Evolutionary conservation across 2,329 filamentous ascomycete genomes (phyloP), one percentile per base, ranked within the genome.

Genomic region (Malbranchea cinnamomea): DNA sequence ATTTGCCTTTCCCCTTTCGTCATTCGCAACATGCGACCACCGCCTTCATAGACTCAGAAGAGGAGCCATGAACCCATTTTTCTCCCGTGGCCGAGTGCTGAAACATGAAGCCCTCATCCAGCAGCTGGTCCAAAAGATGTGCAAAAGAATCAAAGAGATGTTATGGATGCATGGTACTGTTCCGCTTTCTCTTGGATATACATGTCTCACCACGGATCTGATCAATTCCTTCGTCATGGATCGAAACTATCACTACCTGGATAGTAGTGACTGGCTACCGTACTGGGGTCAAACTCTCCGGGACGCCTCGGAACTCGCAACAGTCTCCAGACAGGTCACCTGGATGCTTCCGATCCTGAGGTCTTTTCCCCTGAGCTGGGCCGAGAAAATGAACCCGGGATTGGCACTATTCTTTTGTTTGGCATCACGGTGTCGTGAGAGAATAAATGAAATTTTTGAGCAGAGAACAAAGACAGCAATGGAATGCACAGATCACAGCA

Each of bases 181-280:
- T 4, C 37, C 39, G 3, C 23, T 41, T 6, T 39, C 39, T 8
- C 34, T 41, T 4, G 39, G 39, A 8, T 41, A 36, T 18, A 37
- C 35, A 7, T 41, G 39, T 26, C 28, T 41, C 5, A 56, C 56
- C 2, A 59, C 58, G 18, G 60, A 64, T 18, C 52, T 63, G 25
- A 59, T 65, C 37, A 59, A 57, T 35, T 49, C 58, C 30, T 62
- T 61, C 34, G 45, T 44, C n/a, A 44, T 52, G 41, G 43, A 44
- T n/a, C 31, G 41, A 9, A 41, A 40, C 1, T 51, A 44, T 24
- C 37, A 47, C 30, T 52, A 49, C 38, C 41, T 54, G 6, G 48
- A 52, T 15, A 39, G 41, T 5, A 39, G 46, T 2, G 46, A 50
- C 20, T 53, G 36, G 36, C 30, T 35, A 24, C 36, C 36, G n/a